These are phyloP conservation scores for Naganishia antarctica DNA, from an alignment of 768 basidiomycete species.

Conservation along the genomic window DNA sequence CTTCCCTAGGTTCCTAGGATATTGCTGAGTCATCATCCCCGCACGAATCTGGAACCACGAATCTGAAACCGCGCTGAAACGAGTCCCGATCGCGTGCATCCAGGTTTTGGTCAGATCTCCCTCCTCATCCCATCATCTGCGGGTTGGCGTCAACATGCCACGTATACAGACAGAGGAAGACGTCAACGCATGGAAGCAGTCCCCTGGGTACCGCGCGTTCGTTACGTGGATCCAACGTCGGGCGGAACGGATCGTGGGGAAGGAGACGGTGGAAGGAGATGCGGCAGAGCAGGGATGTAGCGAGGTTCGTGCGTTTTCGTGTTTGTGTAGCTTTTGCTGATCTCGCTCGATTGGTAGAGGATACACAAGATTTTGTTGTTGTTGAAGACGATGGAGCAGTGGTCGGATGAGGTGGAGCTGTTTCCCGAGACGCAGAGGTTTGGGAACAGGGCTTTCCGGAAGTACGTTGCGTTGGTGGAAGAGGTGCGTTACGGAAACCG, in stretches of 20 bases:
- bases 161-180: slow-evolving; percentile 48
- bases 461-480: slow-evolving; percentile 68
- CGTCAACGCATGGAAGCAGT: slow-evolving; percentile 65
- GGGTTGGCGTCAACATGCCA: no score
- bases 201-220: slow-evolving; percentile 69
- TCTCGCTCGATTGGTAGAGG: no score
- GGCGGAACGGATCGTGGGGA: slow-evolving; percentile 70
- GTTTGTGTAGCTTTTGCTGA: no score
- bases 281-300: slow-evolving; percentile 49
- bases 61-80: no score
- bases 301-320: no score
- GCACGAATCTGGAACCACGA: no score
- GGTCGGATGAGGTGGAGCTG: slow-evolving; percentile 23
- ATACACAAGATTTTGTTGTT: slow-evolving; percentile 19
- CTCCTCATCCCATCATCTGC: no score
- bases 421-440: slow-evolving; percentile 65
- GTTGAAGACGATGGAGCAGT: slow-evolving; percentile 9
- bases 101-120: no score
- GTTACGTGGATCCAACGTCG: slow-evolving; percentile 68
- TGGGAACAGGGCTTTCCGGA: slow-evolving; percentile 84
- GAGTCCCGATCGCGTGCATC: no score
- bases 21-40: no score
- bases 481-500: no score
- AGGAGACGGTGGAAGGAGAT: slow-evolving; percentile 53
- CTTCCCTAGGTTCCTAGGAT: no score